Percentiles rank a stretch among this genome's conserved stretches.
These are phyloP conservation scores for Ephemerocybe angulata DNA, from an alignment of 768 basidiomycete genomes.

Conservation along the genomic window DNA sequence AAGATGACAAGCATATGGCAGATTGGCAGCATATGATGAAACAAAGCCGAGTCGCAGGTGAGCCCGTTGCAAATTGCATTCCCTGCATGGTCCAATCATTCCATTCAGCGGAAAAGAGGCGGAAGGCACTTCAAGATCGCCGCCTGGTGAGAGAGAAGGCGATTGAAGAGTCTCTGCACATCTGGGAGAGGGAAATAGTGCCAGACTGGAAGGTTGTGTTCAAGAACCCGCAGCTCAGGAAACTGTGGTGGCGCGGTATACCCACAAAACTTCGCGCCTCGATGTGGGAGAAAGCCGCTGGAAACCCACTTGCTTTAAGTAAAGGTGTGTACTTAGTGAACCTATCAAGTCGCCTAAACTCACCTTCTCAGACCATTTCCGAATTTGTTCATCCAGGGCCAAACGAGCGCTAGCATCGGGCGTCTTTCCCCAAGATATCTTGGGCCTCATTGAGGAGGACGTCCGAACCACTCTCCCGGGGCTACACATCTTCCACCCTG, in stretches of 20 bases:
- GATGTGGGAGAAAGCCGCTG: slow-evolving; percentile 84
- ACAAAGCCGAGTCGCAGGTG: slow-evolving; percentile 69
- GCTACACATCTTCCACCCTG: slow-evolving; percentile 75
- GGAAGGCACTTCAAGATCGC: slow-evolving; percentile 58
- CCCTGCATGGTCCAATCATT: slow-evolving; percentile 3
- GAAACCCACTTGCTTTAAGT: slow-evolving; percentile 76
- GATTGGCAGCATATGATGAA: slow-evolving; percentile 91
- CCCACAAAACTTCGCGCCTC: slow-evolving; percentile 74
- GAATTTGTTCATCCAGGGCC: slow-evolving; percentile 67
- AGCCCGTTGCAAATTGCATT: slow-evolving; percentile 18
- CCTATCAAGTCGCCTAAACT: slow-evolving; percentile 13
- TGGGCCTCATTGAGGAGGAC: slow-evolving; percentile 70
- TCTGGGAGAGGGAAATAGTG: slow-evolving; percentile 77
- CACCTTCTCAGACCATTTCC: slow-evolving; percentile 57
- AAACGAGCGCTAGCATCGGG: slow-evolving; percentile 64
- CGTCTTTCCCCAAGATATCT: slow-evolving; percentile 59
- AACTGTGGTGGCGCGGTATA: slow-evolving; percentile 87
- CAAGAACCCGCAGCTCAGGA: slow-evolving; percentile 59
- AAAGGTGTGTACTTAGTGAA: slow-evolving; percentile 54
- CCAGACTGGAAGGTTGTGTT: slow-evolving; percentile 81
- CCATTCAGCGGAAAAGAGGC: slow-evolving; percentile 63
- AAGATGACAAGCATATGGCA: slow-evolving; percentile 80
- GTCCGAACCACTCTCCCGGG: slow-evolving; percentile 69
- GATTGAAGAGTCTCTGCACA: slow-evolving; percentile 63
- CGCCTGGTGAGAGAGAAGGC: slow-evolving; percentile 59